These are phyloP conservation scores for Penicillium sp. DNA, from an alignment of 2,329 filamentous ascomycete species.

Conservation along the genomic window DNA sequence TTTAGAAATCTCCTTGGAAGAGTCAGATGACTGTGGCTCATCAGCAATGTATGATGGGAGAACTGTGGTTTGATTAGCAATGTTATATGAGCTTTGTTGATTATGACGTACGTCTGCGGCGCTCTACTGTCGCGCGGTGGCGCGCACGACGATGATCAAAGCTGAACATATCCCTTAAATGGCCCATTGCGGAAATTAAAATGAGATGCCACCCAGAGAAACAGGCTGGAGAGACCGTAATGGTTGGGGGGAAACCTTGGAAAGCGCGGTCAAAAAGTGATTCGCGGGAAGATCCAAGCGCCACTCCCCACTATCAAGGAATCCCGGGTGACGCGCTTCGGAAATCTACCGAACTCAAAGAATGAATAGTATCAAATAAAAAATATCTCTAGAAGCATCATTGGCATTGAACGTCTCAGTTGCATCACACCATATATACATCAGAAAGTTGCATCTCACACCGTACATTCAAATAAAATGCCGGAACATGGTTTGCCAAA, in stretches of 20 bases:
- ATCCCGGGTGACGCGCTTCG: neutral
- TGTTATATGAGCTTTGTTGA: slow-evolving; percentile 4
- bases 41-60: slow-evolving; percentile 45
- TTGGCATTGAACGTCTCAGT: slow-evolving; percentile 28
- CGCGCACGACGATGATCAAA: slow-evolving; percentile 27
- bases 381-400: slow-evolving; percentile 2
- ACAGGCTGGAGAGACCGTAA: neutral
- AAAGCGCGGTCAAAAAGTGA: slow-evolving; percentile 7
- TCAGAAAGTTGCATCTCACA: slow-evolving; percentile 30
- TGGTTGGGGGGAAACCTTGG: neutral
- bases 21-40: slow-evolving; percentile 62
- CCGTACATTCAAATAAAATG: neutral
- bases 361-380: neutral
- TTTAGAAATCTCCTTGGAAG: slow-evolving; percentile 80
- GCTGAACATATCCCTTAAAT: slow-evolving; percentile 39
- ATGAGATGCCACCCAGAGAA: neutral
- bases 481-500: slow-evolving; percentile 15
- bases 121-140: slow-evolving; percentile 38
- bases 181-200: slow-evolving; percentile 32
- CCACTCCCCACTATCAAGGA: slow-evolving; percentile 3
- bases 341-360: neutral
- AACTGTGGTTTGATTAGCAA: slow-evolving; percentile 32
- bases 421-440: slow-evolving; percentile 35
- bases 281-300: slow-evolving; percentile 10
- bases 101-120: slow-evolving; percentile 42